Evolutionary conservation across 108 stramenopile species (phyloP).

Genomic region (Cyclotella sp.): DNA sequence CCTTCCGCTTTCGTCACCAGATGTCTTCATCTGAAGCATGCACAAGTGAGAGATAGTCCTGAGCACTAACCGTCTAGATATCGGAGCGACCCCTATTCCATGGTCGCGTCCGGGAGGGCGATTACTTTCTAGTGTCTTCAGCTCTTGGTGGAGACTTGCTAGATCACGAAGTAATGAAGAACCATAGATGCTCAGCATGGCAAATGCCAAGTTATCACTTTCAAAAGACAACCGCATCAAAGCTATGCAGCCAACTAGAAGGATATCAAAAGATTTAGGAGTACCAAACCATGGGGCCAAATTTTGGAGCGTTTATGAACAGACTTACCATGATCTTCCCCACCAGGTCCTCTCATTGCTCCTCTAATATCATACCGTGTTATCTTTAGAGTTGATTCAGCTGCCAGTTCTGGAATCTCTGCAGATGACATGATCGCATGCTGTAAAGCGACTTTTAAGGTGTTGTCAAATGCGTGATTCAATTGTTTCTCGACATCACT

Average conservation of each 20-base stretch:
- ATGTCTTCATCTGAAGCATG: conserved; percentile 30
- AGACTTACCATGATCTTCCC: conserved; percentile 64
- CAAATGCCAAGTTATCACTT: conserved; percentile 54
- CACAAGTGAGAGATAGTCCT: conserved; percentile 62
- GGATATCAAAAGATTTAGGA: not conserved
- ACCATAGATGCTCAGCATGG: conserved; percentile 41
- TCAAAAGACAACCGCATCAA: conserved; percentile 72
- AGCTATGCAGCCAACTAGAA: conserved; percentile 66
- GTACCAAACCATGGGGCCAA: not conserved
- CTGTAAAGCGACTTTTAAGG: conserved; percentile 35
- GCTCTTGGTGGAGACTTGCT: conserved; percentile 50
- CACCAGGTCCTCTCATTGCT: conserved; percentile 84
- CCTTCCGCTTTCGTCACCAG: not conserved
- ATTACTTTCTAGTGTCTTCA: conserved; percentile 70
- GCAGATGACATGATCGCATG: conserved; percentile 56
- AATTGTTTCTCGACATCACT: conserved; percentile 35
- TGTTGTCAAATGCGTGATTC: conserved; percentile 16
- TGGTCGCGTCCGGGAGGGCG: conserved; percentile 54
- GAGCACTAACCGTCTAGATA: conserved; percentile 75
- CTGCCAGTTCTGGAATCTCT: conserved; percentile 72
- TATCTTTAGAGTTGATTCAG: conserved; percentile 63
- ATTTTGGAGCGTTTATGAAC: not conserved
- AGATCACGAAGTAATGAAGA: conserved; percentile 53
- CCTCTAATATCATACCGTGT: conserved; percentile 83
- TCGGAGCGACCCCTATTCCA: conserved; percentile 58